phyloP scores from a whole-genome alignment of 164 flowering plant genomes.

The Paratinospora sagittata region DNA sequence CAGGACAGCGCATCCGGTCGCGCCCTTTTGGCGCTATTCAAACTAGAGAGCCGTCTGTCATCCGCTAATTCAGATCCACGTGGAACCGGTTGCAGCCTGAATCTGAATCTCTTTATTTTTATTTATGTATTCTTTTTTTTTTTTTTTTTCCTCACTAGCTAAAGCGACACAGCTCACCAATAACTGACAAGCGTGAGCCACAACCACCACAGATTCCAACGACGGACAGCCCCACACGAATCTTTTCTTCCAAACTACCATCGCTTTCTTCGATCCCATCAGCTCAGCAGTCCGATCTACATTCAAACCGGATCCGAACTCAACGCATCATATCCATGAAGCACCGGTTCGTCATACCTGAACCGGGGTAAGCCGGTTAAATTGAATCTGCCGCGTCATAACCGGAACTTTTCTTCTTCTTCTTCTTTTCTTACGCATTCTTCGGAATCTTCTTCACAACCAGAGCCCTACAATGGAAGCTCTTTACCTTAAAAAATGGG shows the following conservation, averaged over 20 bases:
- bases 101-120: too few species aligned
- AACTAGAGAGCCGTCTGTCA: background rate
- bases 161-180: too few species aligned
- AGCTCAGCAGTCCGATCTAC: background rate
- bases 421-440: background rate
- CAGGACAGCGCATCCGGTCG: too few species aligned
- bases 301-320: too few species aligned
- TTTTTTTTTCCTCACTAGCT: too few species aligned
- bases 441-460: background rate
- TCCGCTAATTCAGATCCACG: background rate
- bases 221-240: constrained; percentile 1
- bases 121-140: too few species aligned
- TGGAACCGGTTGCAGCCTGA: background rate
- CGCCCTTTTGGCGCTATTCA: too few species aligned
- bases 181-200: background rate
- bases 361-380: too few species aligned
- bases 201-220: constrained; percentile 4
- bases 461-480: constrained; percentile 30
- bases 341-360: background rate
- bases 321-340: background rate
- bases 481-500: constrained; percentile 20
- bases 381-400: too few species aligned
- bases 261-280: background rate
- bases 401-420: background rate
- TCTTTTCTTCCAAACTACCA: background rate